These are phyloP conservation scores for Carex scoparia DNA, from an alignment of 176 grass and related monocot species.

Conservation along the genomic window DNA sequence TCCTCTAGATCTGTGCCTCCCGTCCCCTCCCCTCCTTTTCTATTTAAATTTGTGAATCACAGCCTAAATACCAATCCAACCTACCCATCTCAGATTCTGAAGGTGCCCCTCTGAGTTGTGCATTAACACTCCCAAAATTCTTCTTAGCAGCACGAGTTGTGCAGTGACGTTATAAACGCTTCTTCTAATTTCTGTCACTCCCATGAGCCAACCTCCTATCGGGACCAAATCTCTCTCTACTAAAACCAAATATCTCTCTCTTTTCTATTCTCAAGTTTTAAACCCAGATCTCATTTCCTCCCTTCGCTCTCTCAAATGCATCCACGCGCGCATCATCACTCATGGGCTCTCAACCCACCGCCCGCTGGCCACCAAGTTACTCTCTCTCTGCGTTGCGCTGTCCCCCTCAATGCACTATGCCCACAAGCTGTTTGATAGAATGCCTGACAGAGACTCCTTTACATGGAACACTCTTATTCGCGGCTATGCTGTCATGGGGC, in stretches of 20 bases:
- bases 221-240: neutral
- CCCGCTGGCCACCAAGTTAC: constrained; percentile 46
- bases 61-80: too few relatives aligned
- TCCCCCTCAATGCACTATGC: constrained; percentile 54
- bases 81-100: too few relatives aligned
- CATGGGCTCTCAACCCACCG: constrained; percentile 43
- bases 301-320: constrained; percentile 34
- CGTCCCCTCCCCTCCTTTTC: too few relatives aligned
- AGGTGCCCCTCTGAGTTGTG: too few relatives aligned
- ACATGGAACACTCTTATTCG: constrained; percentile 86
- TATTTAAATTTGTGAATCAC: too few relatives aligned
- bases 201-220: neutral
- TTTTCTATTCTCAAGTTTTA: neutral
- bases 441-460: constrained; percentile 48
- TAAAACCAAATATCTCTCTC: neutral
- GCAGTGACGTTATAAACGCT: neutral
- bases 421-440: constrained; percentile 57
- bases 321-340: constrained; percentile 56
- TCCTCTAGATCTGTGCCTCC: too few relatives aligned
- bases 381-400: constrained; percentile 23
- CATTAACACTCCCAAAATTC: too few relatives aligned
- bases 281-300: constrained; percentile 19
- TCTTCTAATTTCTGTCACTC: neutral
- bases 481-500: constrained; percentile 30
- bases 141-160: too few relatives aligned